These are phyloP conservation scores for Laguncularia racemosa DNA, from an alignment of 345 rosid genomes.

Conservation along the genomic window DNA sequence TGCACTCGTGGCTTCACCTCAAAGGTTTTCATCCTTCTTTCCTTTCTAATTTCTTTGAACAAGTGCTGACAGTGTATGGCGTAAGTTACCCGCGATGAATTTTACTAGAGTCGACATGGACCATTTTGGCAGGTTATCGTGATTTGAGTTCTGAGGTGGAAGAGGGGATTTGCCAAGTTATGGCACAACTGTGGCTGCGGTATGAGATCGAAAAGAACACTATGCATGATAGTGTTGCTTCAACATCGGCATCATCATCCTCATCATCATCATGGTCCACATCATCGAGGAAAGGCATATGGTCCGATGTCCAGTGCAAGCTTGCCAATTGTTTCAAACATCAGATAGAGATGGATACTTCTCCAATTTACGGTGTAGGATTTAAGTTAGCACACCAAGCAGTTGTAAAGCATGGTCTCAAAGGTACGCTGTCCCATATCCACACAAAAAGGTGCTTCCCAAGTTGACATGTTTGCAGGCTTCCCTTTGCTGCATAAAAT, in stretches of 20 bases:
- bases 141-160: slow-evolving; percentile 76
- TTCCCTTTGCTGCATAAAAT: too few relatives aligned
- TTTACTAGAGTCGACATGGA: background rate
- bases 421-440: slow-evolving; percentile 72
- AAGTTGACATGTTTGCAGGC: too few relatives aligned
- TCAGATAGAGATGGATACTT: slow-evolving; percentile 63
- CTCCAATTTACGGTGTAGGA: slow-evolving; percentile 80
- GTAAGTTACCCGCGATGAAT: background rate
- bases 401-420: slow-evolving; percentile 54
- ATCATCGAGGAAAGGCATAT: slow-evolving; percentile 64
- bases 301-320: slow-evolving; percentile 74
- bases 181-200: slow-evolving; percentile 95
- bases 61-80: too few relatives aligned
- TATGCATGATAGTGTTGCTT: slow-evolving; percentile 26
- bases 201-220: slow-evolving; percentile 46
- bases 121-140: slow-evolving; percentile 48
- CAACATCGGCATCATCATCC: slow-evolving; percentile 18
- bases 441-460: slow-evolving; percentile 69
- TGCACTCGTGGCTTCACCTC: slow-evolving; percentile 99
- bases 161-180: slow-evolving; percentile 96
- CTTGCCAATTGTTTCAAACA: slow-evolving; percentile 74
- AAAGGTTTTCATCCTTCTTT: slow-evolving; percentile 37
- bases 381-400: slow-evolving; percentile 69
- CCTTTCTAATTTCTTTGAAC: too few relatives aligned
- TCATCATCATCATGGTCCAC: slow-evolving; percentile 34